phyloP scores from a whole-genome alignment of 2,329 filamentous ascomycete genomes.

The Dactylella cylindrospora region DNA sequence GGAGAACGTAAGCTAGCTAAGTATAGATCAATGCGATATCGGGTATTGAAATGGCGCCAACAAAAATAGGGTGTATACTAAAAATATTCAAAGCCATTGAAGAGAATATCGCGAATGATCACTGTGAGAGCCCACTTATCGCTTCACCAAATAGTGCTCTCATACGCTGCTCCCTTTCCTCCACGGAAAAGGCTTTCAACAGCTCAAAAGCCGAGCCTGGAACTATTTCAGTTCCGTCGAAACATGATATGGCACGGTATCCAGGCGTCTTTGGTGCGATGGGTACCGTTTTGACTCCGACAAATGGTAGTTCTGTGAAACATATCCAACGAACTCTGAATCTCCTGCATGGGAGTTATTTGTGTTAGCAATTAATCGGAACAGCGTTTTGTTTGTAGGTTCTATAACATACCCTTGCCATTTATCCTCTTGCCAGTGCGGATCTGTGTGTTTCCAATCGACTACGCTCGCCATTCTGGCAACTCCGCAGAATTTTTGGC shows the following conservation, averaged over 20 bases:
- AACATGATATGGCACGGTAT: constrained; percentile 4
- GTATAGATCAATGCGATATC: too few species aligned
- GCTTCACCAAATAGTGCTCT: too few species aligned
- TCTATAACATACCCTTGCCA: constrained; percentile 12
- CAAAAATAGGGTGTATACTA: too few species aligned
- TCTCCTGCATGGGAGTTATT: too few species aligned
- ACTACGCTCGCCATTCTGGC: constrained; percentile 4
- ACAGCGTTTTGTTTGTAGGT: background rate
- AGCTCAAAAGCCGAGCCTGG: constrained; percentile 3
- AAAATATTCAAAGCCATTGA: too few species aligned
- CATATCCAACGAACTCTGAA: constrained; percentile 4
- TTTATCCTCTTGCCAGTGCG: constrained; percentile 7
- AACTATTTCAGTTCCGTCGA: constrained; percentile 7
- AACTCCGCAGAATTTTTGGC: constrained; percentile 11
- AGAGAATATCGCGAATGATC: too few species aligned
- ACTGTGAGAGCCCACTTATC: too few species aligned
- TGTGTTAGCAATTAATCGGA: too few species aligned
- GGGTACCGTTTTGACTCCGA: constrained; percentile 5
- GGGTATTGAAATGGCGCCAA: too few species aligned
- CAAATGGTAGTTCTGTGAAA: constrained; percentile 13
- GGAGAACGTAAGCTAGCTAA: too few species aligned
- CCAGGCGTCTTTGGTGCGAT: constrained; percentile 8
- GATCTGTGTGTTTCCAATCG: constrained; percentile 8
- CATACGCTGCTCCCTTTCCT: background rate
- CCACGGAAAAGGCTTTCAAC: constrained; percentile 6